Conservation (phyloP, 371 early-diverging fungal genomes). For the Circinella minor region DNA sequence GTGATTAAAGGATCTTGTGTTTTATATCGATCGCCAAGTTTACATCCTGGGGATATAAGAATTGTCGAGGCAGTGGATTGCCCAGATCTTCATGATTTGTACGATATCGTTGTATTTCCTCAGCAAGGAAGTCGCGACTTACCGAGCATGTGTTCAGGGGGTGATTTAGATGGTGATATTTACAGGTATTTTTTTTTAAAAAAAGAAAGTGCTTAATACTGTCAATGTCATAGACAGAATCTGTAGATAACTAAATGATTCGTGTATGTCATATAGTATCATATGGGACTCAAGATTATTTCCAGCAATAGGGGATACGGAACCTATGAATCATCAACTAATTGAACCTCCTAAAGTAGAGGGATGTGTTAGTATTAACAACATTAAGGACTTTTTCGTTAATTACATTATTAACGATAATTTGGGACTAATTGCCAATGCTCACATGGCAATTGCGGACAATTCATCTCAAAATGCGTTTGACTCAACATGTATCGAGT, state of each 20-base stretch:
- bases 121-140: slow-evolving; percentile 67
- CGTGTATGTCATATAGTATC: slow-evolving; percentile 30
- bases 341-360: neutral
- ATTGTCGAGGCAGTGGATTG: slow-evolving; percentile 66
- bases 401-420: slow-evolving; percentile 64
- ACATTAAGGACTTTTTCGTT: slow-evolving; percentile 65
- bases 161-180: slow-evolving; percentile 83
- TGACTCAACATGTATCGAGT: slow-evolving; percentile 38
- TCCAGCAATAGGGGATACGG: neutral
- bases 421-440: slow-evolving; percentile 68
- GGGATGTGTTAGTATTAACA: slow-evolving; percentile 33
- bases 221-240: too few relatives aligned
- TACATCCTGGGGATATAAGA: slow-evolving; percentile 82
- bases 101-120: slow-evolving; percentile 82
- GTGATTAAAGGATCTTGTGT: slow-evolving; percentile 48
- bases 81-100: slow-evolving; percentile 56
- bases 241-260: too few relatives aligned
- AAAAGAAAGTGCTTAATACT: too few relatives aligned
- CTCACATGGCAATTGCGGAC: slow-evolving; percentile 67
- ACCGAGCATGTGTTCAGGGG: slow-evolving; percentile 76
- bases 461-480: slow-evolving; percentile 32
- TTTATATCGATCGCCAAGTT: slow-evolving; percentile 67
- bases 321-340: slow-evolving; percentile 34
- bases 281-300: slow-evolving; percentile 67
- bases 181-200: slow-evolving; percentile 31